Evolutionary conservation across 2,329 filamentous ascomycete genomes (phyloP).

Genomic region (Davidsoniella eucalypti): DNA sequence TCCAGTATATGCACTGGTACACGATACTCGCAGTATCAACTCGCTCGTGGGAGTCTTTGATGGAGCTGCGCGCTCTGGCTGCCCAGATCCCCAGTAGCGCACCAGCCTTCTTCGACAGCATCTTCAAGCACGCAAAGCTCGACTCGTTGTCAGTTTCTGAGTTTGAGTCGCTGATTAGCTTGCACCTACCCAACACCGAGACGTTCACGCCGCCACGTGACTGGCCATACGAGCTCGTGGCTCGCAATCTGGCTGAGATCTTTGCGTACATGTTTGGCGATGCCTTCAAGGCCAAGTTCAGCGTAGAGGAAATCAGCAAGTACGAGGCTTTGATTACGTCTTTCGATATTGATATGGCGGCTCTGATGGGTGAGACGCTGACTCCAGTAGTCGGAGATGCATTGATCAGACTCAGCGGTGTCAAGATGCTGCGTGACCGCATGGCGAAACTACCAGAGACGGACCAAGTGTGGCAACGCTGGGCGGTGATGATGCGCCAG

Average conservation of each 20-base stretch:
- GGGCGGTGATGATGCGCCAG: slow-evolving; percentile 34
- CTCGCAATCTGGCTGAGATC: slow-evolving; percentile 9
- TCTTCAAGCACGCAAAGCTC: slow-evolving; percentile 3
- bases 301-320: neutral
- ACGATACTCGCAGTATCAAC: slow-evolving; percentile 2
- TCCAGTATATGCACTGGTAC: slow-evolving; percentile 11
- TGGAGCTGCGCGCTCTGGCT: neutral
- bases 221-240: slow-evolving; percentile 9
- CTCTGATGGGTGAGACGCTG: slow-evolving; percentile 4
- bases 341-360: slow-evolving; percentile 1
- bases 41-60: neutral
- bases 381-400: slow-evolving; percentile 8
- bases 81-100: slow-evolving; percentile 8
- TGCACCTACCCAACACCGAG: neutral
- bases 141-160: slow-evolving; percentile 6
- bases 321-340: neutral
- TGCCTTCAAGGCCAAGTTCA: neutral
- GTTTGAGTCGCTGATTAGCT: slow-evolving; percentile 1
- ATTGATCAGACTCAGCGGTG: slow-evolving; percentile 9
- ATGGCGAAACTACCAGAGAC: slow-evolving; percentile 2
- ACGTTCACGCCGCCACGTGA: neutral
- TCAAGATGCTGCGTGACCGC: slow-evolving; percentile 11
- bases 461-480: slow-evolving; percentile 19
- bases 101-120: slow-evolving; percentile 5
- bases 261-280: slow-evolving; percentile 10